A percentile compares a stretch with the other conserved stretches of the same genome.
phyloP scores from a whole-genome alignment of 2,329 filamentous ascomycete genomes.

The Aureobasidium leucospermi region DNA sequence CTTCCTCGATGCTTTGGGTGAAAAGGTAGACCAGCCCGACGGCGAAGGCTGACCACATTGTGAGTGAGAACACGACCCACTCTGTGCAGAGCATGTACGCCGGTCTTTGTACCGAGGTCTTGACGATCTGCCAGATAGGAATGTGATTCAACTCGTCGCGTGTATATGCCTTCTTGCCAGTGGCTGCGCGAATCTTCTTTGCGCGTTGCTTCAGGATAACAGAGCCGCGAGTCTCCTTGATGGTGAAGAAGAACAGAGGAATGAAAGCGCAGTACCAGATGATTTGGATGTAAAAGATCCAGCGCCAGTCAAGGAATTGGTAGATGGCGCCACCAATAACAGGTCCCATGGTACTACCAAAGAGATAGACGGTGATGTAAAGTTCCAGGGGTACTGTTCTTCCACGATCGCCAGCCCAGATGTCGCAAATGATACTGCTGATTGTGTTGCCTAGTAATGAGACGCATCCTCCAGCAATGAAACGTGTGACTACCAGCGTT shows the following conservation, averaged over 20 bases:
- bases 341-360: slow-evolving; percentile 30
- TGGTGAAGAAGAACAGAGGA: slow-evolving; percentile 31
- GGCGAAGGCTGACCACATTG: slow-evolving; percentile 42
- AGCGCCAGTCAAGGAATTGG: slow-evolving; percentile 29
- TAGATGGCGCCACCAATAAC: slow-evolving; percentile 29
- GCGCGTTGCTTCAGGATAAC: slow-evolving; percentile 39
- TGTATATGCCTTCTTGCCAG: slow-evolving; percentile 24
- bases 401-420: slow-evolving; percentile 28
- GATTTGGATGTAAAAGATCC: slow-evolving; percentile 34
- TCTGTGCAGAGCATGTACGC: slow-evolving; percentile 41
- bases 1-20: slow-evolving; percentile 41
- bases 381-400: slow-evolving; percentile 29
- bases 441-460: slow-evolving; percentile 30
- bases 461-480: slow-evolving; percentile 32
- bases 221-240: slow-evolving; percentile 41
- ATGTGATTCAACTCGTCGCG: slow-evolving; percentile 29
- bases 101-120: slow-evolving; percentile 26
- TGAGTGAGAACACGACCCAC: slow-evolving; percentile 41
- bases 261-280: slow-evolving; percentile 40
- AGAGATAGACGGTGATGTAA: slow-evolving; percentile 30
- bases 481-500: slow-evolving; percentile 30
- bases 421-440: slow-evolving; percentile 31
- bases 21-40: slow-evolving; percentile 44
- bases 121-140: slow-evolving; percentile 27
- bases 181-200: slow-evolving; percentile 25